phyloP scores from a whole-genome alignment of 129 eudicot species.

The Escallonia herrerae region DNA sequence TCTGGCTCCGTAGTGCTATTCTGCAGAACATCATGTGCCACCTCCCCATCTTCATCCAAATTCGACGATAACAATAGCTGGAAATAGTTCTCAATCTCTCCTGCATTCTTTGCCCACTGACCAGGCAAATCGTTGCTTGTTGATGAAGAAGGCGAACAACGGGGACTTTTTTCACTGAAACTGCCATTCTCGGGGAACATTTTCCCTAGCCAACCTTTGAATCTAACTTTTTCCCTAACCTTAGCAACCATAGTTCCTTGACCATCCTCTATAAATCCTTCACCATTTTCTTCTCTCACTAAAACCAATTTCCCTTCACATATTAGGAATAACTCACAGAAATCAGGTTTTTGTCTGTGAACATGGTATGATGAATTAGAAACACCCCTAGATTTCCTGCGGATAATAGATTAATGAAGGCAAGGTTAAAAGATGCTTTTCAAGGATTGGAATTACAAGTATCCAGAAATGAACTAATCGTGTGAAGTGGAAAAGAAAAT shows the following conservation, averaged over 20 bases:
- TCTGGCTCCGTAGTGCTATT: conserved; percentile 18
- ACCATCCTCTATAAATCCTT: conserved; percentile 48
- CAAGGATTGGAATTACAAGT: background rate
- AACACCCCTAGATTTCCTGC: conserved; percentile 46
- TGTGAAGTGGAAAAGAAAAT: background rate
- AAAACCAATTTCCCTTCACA: conserved; percentile 55
- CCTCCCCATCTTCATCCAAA: conserved; percentile 29
- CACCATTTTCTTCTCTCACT: conserved; percentile 45
- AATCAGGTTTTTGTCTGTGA: conserved; percentile 54
- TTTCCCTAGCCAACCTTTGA: conserved; percentile 59
- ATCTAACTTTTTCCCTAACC: conserved; percentile 31
- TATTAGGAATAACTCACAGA: conserved; percentile 53
- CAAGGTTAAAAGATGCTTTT: background rate
- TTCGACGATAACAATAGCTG: conserved; percentile 30
- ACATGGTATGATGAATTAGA: conserved; percentile 34
- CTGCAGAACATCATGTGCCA: conserved; percentile 8
- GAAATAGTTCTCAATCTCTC: conserved; percentile 58
- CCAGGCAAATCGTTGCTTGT: conserved; percentile 24
- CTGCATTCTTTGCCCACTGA: conserved; percentile 51
- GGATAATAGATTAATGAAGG: background rate
- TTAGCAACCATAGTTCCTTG: conserved; percentile 41
- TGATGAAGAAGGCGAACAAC: conserved; percentile 36
- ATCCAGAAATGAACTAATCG: background rate
- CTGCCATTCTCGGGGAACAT: conserved; percentile 25
- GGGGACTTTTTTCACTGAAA: conserved; percentile 19